phyloP scores from a whole-genome alignment of 345 rosid genomes.

The Gossypioides kirkii region DNA sequence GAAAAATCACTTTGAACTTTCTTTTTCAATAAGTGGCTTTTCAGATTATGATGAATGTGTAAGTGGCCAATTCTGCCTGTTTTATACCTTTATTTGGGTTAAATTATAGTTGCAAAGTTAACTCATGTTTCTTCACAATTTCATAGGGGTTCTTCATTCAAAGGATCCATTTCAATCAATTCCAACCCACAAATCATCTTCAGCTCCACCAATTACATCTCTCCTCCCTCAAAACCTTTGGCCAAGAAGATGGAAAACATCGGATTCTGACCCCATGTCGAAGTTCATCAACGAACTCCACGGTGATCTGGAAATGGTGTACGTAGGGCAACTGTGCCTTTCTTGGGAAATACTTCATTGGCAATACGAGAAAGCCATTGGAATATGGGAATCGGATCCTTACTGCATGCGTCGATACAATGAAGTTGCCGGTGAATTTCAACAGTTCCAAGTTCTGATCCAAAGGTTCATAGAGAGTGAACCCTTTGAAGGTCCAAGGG shows the following conservation, averaged over 20 bases:
- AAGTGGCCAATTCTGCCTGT: conserved; percentile 10
- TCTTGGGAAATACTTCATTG: conserved; percentile 98
- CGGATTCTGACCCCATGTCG: conserved; percentile 45
- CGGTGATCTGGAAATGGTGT: conserved; percentile 68
- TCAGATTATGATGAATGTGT: not conserved
- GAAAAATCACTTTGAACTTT: not conserved
- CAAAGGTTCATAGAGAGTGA: conserved; percentile 90
- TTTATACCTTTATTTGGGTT: not conserved
- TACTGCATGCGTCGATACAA: conserved; percentile 49
- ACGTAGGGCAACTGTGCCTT: conserved; percentile 96
- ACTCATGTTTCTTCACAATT: conserved; percentile 14
- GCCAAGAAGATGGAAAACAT: conserved; percentile 41
- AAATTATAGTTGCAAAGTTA: not conserved
- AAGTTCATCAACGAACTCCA: conserved; percentile 58
- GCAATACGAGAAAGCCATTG: conserved; percentile 77
- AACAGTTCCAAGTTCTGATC: conserved; percentile 80
- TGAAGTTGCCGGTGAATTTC: conserved; percentile 88
- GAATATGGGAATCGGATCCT: conserved; percentile 68
- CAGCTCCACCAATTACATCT: conserved; percentile 33
- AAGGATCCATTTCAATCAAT: conserved; percentile 53
- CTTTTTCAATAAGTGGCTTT: not conserved
- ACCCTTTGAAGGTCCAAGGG: conserved; percentile 74
- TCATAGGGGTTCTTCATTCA: conserved; percentile 60
- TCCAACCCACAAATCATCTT: conserved; percentile 32
- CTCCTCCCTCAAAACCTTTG: conserved; percentile 47